phyloP scores from a whole-genome alignment of 2,329 filamentous ascomycete genomes.

The Nannizzia gypsea region DNA sequence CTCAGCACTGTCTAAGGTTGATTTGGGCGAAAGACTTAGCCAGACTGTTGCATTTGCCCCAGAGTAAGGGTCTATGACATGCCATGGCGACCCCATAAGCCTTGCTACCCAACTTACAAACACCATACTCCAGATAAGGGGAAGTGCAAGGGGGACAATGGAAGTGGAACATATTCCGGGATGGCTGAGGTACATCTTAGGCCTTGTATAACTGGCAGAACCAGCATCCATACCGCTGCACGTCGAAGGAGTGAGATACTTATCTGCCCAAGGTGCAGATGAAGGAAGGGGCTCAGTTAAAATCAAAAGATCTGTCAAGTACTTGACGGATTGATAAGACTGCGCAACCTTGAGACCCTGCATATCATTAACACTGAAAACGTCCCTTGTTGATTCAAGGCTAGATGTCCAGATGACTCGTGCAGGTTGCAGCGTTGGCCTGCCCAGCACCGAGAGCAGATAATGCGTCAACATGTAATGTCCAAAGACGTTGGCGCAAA shows the following conservation, averaged over 20 bases:
- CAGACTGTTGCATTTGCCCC: slow-evolving; percentile 68
- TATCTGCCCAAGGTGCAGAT: slow-evolving; percentile 44
- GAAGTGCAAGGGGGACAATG: slow-evolving; percentile 60
- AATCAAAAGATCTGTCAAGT: slow-evolving; percentile 72
- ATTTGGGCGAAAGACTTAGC: slow-evolving; percentile 57
- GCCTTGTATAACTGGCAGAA: slow-evolving; percentile 26
- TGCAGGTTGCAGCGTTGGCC: slow-evolving; percentile 36
- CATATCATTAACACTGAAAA: slow-evolving; percentile 57
- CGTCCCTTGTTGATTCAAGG: slow-evolving; percentile 52
- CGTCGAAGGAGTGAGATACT: slow-evolving; percentile 38
- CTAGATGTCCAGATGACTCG: slow-evolving; percentile 82
- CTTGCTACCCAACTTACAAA: slow-evolving; percentile 59
- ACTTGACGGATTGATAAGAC: slow-evolving; percentile 80
- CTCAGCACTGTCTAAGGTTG: slow-evolving; percentile 28
- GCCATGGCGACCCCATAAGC: slow-evolving; percentile 78
- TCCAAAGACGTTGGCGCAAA: slow-evolving; percentile 86
- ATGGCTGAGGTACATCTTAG: slow-evolving; percentile 66
- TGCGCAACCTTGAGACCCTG: slow-evolving; percentile 53
- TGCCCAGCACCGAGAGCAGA: slow-evolving; percentile 59
- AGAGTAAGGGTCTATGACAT: slow-evolving; percentile 61
- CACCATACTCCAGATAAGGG: slow-evolving; percentile 60
- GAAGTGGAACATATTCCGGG: slow-evolving; percentile 76
- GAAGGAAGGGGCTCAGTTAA: slow-evolving; percentile 59
- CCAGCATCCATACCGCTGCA: slow-evolving; percentile 22
- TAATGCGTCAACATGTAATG: slow-evolving; percentile 83